Evolutionary conservation across 2,329 filamentous ascomycete species (phyloP).

Genomic region (Trichoderma brevicompactum): DNA sequence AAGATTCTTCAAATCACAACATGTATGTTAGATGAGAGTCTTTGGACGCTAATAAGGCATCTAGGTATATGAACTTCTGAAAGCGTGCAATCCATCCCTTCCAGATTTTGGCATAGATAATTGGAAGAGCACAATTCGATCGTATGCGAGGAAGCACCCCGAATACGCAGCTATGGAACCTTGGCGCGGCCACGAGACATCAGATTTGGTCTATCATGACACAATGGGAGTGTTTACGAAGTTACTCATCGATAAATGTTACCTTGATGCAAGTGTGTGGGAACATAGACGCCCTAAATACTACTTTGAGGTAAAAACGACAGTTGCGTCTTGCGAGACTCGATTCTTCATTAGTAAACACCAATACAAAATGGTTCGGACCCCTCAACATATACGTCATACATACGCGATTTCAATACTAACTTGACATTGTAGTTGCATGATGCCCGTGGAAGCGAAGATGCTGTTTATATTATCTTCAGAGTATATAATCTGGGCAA

Average conservation of each 20-base stretch:
- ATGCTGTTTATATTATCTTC: constrained; percentile 8
- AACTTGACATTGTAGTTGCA: neutral
- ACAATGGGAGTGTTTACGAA: neutral
- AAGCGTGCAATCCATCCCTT: constrained; percentile 34
- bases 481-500: neutral
- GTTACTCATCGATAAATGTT: neutral
- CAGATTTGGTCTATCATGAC: constrained; percentile 50
- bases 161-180: constrained; percentile 45
- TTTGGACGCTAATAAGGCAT: neutral
- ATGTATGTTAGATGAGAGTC: neutral
- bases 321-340: constrained; percentile 41
- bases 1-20: neutral
- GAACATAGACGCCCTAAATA: constrained; percentile 37
- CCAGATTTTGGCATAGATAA: constrained; percentile 44
- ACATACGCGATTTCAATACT: constrained; percentile 27
- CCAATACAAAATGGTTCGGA: constrained; percentile 46
- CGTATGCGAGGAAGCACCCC: constrained; percentile 43
- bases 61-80: constrained; percentile 48
- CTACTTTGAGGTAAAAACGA: constrained; percentile 56
- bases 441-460: neutral
- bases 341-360: constrained; percentile 51
- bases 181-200: constrained; percentile 49
- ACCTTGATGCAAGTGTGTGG: neutral
- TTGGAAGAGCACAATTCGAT: constrained; percentile 53
- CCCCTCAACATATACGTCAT: neutral